Percentiles rank a stretch among this genome's conserved stretches.
phyloP scores from a whole-genome alignment of 768 basidiomycete genomes.

The Mycena galopus region DNA sequence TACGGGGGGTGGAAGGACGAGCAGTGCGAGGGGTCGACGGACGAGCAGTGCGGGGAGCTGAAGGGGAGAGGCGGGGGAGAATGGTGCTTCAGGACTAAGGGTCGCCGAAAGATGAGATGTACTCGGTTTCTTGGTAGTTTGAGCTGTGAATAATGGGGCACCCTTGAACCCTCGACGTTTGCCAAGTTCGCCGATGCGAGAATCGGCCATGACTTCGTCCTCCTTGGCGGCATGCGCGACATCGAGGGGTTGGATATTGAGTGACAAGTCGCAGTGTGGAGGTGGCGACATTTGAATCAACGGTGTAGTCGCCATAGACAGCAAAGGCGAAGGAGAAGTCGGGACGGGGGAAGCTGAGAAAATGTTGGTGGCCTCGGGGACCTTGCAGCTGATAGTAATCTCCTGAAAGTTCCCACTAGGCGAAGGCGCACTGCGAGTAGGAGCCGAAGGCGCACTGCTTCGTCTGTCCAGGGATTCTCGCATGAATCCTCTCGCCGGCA shows the following conservation, averaged over 20 bases:
- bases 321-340: neutral
- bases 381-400: conserved; percentile 5
- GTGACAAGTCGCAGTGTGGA: neutral
- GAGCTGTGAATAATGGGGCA: conserved; percentile 40
- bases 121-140: conserved; percentile 28
- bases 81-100: conserved; percentile 36
- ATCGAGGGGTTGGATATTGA: conserved; percentile 11
- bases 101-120: conserved; percentile 36
- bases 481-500: neutral
- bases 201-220: neutral
- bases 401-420: neutral
- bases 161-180: conserved; percentile 50
- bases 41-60: conserved; percentile 37
- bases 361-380: conserved; percentile 9
- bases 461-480: neutral
- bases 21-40: conserved; percentile 37
- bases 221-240: conserved; percentile 5
- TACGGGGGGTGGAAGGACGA: conserved; percentile 34
- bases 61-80: conserved; percentile 33
- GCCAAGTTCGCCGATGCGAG: conserved; percentile 42
- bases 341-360: conserved; percentile 13
- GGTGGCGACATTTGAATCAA: conserved; percentile 29
- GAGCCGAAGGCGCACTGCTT: neutral
- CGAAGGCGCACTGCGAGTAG: neutral
- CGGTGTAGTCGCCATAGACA: conserved; percentile 19